Evolutionary conservation across 495 filamentous ascomycete genomes (phyloP).

Genomic region (Cairneyella variabilis): DNA sequence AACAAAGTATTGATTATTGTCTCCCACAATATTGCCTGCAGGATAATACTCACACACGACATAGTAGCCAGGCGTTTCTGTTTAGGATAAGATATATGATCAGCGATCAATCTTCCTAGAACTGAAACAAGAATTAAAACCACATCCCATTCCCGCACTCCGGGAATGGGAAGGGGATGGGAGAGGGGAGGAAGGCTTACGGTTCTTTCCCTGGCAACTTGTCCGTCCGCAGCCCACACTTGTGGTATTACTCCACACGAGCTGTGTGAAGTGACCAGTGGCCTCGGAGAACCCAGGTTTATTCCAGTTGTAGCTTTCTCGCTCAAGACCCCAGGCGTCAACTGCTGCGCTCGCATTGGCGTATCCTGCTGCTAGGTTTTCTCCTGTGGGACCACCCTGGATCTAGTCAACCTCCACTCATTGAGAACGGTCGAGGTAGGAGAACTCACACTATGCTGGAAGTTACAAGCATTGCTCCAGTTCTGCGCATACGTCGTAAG

Average conservation of each 20-base stretch:
- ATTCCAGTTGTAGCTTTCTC: conserved; percentile 53
- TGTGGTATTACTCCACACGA: conserved; percentile 73
- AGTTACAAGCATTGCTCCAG: conserved; percentile 52
- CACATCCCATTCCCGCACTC: no score
- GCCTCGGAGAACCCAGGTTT: conserved; percentile 51
- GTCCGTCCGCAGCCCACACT: conserved; percentile 64
- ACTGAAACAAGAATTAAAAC: no score
- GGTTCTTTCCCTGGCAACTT: conserved; percentile 46
- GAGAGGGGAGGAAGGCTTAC: conserved; percentile 1
- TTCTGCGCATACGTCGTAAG: conserved; percentile 51
- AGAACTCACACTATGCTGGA: conserved; percentile 55
- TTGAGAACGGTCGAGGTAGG: no score
- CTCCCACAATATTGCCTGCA: conserved; percentile 65
- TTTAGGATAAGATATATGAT: not conserved
- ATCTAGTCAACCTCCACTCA: no score
- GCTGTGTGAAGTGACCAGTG: conserved; percentile 84
- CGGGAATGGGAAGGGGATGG: not conserved
- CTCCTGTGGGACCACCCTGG: conserved; percentile 66
- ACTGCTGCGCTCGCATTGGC: conserved; percentile 54
- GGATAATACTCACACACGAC: conserved; percentile 81
- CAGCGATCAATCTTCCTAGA: no score
- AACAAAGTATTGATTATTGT: conserved; percentile 40
- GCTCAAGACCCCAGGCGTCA: conserved; percentile 66
- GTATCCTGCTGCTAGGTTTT: conserved; percentile 74
- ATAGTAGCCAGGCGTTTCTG: conserved; percentile 57